Base-by-base conservation (phyloP, 2,329 filamentous ascomycete genomes). In the Cladophialophora yegresii region DNA sequence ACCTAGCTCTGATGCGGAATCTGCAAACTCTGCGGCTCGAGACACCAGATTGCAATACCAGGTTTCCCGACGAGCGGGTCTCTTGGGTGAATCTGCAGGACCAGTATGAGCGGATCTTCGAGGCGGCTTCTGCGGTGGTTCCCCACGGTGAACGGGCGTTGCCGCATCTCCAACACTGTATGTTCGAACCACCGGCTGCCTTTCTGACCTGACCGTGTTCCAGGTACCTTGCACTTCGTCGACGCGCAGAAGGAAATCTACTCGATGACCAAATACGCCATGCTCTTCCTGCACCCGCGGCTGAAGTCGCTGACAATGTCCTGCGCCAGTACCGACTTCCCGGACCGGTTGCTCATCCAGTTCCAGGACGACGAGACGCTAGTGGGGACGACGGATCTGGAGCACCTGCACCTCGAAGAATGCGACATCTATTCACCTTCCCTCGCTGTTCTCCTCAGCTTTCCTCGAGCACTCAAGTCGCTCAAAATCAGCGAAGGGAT, bases 141-240 rank as follows among this genome's bases (percentile, higher is more conserved):
- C 70, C 70, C 6, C 33, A 26, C 9, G 45, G 43, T 30, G 55
- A 68, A 12, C 55, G 70, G 57, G 55, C 67, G 7, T 58, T 71
- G 20, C 70, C 69, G 10, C 64, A 58, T 30, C 57, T 71, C 40
- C 51, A 59, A 32, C 61, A 30, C 33, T 71, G 70, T 67, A 59
- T 32, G 62, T 40, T 7, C 43, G 7, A 26, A 12, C 5, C 2
- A n/a, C 26, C 45, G 12, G 26, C 5, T 23, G 30, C 4, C 16
- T 20, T 47, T 50, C 26, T 26, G 20, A 20, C 16, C 51, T 55
- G 2, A 54, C 23, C 22, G 30, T 54, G 22, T 45, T 28, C 12
- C 51, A 70, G 66, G 68, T 45, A 71, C 70, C 10, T 51, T 71
- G 47, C 70, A 71, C 56, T 70, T 71, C 47, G 70, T 71, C n/a